Conservation (phyloP, 768 basidiomycete species). For the Rhizopogon salebrosus region DNA sequence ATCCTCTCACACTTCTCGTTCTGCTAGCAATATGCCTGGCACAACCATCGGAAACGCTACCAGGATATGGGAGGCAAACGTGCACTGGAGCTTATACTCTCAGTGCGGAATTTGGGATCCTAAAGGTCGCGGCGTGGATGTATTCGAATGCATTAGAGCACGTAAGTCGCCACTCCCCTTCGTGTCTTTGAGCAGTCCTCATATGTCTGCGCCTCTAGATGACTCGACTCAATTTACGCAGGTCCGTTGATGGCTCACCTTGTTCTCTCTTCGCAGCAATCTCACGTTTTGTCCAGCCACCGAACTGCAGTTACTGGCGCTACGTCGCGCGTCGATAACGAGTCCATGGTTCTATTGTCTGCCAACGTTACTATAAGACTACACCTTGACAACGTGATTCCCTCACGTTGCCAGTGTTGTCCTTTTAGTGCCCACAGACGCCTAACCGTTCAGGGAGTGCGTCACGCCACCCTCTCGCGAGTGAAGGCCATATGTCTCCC, state of each 20-base stretch:
- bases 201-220: conserved; percentile 34
- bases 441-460: neutral
- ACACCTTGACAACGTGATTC: neutral
- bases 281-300: conserved; percentile 28
- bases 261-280: neutral
- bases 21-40: conserved; percentile 19
- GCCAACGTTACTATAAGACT: neutral
- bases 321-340: conserved; percentile 41
- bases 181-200: neutral
- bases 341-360: neutral
- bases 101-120: conserved; percentile 74
- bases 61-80: conserved; percentile 64
- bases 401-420: neutral
- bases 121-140: conserved; percentile 59
- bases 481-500: neutral
- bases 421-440: neutral
- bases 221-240: conserved; percentile 50
- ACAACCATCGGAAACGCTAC: conserved; percentile 57
- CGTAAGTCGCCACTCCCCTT: conserved; percentile 40
- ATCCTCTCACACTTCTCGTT: neutral
- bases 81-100: conserved; percentile 57
- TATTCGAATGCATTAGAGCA: conserved; percentile 70
- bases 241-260: conserved; percentile 8
- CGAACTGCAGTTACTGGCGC: conserved; percentile 39
- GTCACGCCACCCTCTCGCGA: neutral